phyloP scores from a whole-genome alignment of 352 stramenopile genomes.

The Discostella stelligera region DNA sequence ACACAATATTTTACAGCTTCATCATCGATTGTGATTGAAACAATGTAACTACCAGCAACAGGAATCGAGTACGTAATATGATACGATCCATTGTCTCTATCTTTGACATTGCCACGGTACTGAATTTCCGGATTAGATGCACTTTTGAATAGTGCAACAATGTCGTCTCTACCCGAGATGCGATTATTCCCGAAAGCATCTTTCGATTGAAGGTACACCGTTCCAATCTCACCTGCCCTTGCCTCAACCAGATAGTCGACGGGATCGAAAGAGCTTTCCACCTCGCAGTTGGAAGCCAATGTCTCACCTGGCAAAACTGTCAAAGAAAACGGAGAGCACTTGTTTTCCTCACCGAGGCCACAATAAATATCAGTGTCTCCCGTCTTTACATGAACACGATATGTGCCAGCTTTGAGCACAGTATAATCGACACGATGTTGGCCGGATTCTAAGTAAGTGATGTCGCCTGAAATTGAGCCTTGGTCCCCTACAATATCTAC shows the following conservation, averaged over 20 bases:
- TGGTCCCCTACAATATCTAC: conserved; percentile 62
- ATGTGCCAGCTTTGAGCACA: conserved; percentile 85
- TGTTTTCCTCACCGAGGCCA: conserved; percentile 86
- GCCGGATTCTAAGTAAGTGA: conserved; percentile 88
- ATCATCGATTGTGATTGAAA: conserved; percentile 81
- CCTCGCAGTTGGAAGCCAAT: conserved; percentile 88
- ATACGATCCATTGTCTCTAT: conserved; percentile 86
- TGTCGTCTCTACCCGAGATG: conserved; percentile 78
- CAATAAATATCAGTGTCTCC: conserved; percentile 94
- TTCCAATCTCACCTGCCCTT: conserved; percentile 88
- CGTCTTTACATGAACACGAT: conserved; percentile 89
- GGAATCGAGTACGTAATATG: conserved; percentile 92
- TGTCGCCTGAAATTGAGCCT: conserved; percentile 44
- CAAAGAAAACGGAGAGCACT: conserved; percentile 93
- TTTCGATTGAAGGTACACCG: conserved; percentile 92
- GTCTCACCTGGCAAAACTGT: conserved; percentile 87
- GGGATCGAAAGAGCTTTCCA: conserved; percentile 79
- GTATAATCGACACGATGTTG: conserved; percentile 91
- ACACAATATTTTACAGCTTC: conserved; percentile 90
- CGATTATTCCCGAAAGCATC: conserved; percentile 92
- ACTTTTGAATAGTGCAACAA: conserved; percentile 88
- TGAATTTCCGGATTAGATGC: conserved; percentile 72
- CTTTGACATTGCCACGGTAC: conserved; percentile 84
- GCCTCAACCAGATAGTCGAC: conserved; percentile 89
- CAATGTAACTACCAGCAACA: conserved; percentile 86